A percentile compares a stretch with the other conserved stretches of the same genome.
Conservation (phyloP, 176 grass and related monocot species). For the Elymus sibiricus region DNA sequence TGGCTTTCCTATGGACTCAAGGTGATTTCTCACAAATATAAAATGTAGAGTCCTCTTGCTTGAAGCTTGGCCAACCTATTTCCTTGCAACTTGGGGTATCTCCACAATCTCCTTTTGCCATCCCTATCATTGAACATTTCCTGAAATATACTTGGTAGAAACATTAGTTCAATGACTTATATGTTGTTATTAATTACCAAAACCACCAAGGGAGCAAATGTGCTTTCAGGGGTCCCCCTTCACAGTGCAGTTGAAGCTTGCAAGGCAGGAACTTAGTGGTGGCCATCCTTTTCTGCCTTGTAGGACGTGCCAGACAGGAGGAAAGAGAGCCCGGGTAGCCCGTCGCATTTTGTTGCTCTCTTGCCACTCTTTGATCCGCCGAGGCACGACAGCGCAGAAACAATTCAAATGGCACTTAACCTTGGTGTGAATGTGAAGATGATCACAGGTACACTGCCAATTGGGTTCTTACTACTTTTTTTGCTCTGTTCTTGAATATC, state of each 20-base stretch:
- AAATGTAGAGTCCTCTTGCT: too few relatives aligned
- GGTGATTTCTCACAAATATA: too few relatives aligned
- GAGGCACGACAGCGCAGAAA: conserved; percentile 58
- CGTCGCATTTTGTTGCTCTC: conserved; percentile 52
- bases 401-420: conserved; percentile 55
- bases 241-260: neutral
- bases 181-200: too few relatives aligned
- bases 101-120: too few relatives aligned
- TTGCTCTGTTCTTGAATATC: neutral
- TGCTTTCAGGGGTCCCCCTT: neutral
- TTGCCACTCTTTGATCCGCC: conserved; percentile 67
- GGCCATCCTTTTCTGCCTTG: neutral
- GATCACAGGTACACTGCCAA: conserved; percentile 50
- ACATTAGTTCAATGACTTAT: too few relatives aligned
- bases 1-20: too few relatives aligned
- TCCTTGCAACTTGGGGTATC: too few relatives aligned
- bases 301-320: conserved; percentile 49
- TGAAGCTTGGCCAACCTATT: too few relatives aligned
- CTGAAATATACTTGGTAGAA: too few relatives aligned
- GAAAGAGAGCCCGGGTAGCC: conserved; percentile 54
- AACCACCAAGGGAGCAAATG: too few relatives aligned
- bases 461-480: neutral
- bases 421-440: conserved; percentile 69
- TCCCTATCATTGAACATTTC: too few relatives aligned
- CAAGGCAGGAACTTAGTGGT: neutral